Percentiles rank a stretch among this genome's conserved stretches.
phyloP scores from a whole-genome alignment of 805 yeast species.

The Wickerhamiella azyma region DNA sequence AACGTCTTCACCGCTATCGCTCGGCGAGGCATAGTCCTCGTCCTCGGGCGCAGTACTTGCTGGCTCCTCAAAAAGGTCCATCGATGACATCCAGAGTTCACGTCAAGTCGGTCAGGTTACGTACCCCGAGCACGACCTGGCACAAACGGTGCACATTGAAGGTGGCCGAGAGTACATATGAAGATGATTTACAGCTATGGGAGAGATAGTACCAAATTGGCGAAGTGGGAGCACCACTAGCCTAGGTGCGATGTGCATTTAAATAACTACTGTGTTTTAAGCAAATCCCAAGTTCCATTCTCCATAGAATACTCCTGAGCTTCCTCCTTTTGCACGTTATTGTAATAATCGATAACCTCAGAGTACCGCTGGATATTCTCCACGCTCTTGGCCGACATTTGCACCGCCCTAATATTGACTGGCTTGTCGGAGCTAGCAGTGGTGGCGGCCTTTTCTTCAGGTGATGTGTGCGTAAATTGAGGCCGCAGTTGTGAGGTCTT shows the following conservation, averaged over 20 bases:
- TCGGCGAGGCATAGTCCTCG: not conserved
- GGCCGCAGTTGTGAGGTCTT: slow-evolving; percentile 71
- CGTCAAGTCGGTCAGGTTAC: not conserved
- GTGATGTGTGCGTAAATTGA: slow-evolving; percentile 65
- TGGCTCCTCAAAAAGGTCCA: not conserved
- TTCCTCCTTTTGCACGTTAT: slow-evolving; percentile 48
- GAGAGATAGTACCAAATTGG: too few species aligned
- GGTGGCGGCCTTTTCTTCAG: slow-evolving; percentile 25
- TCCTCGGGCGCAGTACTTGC: not conserved
- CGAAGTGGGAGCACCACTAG: not conserved
- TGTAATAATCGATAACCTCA: slow-evolving; percentile 55
- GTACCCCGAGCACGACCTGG: not conserved
- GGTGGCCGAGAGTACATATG: not conserved
- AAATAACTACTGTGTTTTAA: not conserved
- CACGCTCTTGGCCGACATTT: slow-evolving; percentile 57
- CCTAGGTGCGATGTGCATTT: not conserved
- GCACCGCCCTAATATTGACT: slow-evolving; percentile 47
- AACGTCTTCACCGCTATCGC: not conserved
- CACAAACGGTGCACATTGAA: too few species aligned
- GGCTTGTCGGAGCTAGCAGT: slow-evolving; percentile 26
- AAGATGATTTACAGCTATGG: too few species aligned
- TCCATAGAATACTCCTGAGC: slow-evolving; percentile 21
- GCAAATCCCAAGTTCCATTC: not conserved
- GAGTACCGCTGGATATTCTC: slow-evolving; percentile 50
- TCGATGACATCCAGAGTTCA: too few species aligned